Conservation (phyloP, 2,329 filamentous ascomycete genomes). For the Botryotinia globosa region DNA sequence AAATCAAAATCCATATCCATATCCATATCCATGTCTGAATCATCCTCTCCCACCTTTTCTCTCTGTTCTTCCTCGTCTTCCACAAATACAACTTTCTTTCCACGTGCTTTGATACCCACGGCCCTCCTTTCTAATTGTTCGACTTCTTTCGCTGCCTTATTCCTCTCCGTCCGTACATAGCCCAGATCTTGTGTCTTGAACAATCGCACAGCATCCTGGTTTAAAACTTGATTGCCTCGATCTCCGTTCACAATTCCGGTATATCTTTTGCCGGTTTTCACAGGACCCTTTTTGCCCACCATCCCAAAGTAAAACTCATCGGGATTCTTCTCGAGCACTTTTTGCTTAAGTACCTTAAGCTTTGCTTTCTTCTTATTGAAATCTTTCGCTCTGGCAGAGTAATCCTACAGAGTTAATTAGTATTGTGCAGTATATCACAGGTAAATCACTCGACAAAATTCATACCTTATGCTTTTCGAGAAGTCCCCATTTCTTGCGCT, state of each 20-base stretch:
- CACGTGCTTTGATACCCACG: constrained; percentile 40
- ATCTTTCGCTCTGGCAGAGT: constrained; percentile 62
- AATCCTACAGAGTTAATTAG: constrained; percentile 49
- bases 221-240: constrained; percentile 54
- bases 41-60: constrained; percentile 26
- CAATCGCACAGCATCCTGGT: constrained; percentile 56
- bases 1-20: constrained; percentile 35
- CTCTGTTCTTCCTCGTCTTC: constrained; percentile 34
- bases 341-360: constrained; percentile 57
- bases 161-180: constrained; percentile 62
- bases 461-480: constrained; percentile 90
- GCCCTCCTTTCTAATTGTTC: constrained; percentile 53
- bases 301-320: constrained; percentile 74
- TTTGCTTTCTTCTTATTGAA: constrained; percentile 63
- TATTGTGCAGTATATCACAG: not conserved
- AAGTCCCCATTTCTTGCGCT: constrained; percentile 82
- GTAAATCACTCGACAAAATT: not conserved
- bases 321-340: constrained; percentile 64
- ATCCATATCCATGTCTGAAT: constrained; percentile 35
- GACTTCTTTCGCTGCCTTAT: constrained; percentile 58
- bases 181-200: constrained; percentile 68
- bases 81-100: constrained; percentile 41
- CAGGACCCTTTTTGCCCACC: constrained; percentile 59
- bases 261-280: constrained; percentile 51
- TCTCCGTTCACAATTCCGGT: constrained; percentile 56